Conservation (phyloP, 257 asterid species). For the Penstemon newberryi region DNA sequence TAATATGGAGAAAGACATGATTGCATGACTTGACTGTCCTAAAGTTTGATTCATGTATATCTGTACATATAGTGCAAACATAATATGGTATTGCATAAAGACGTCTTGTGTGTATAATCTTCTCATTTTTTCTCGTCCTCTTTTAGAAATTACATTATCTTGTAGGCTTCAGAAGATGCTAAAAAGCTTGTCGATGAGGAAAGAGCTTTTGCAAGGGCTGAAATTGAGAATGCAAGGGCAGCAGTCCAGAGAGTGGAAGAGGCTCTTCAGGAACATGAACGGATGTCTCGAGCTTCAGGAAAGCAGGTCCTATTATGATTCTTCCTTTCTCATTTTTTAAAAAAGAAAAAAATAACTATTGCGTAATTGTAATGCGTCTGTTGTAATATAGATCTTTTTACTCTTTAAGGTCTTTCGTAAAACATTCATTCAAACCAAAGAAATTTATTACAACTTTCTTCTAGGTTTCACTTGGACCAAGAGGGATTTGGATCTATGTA, state of each 20-base stretch:
- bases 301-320: slow-evolving; percentile 45
- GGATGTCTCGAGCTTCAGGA: slow-evolving; percentile 50
- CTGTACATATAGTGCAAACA: neutral
- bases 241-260: slow-evolving; percentile 72
- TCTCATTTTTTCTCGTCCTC: neutral
- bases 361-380: neutral
- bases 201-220: slow-evolving; percentile 64
- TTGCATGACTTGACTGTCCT: neutral
- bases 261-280: slow-evolving; percentile 67
- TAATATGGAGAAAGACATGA: neutral
- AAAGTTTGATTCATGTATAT: neutral
- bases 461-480: too few relatives aligned
- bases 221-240: slow-evolving; percentile 67
- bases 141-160: neutral
- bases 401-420: neutral
- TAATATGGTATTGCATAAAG: neutral
- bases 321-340: neutral
- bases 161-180: slow-evolving; percentile 72
- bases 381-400: neutral
- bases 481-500: too few relatives aligned
- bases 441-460: neutral
- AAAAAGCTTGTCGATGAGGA: slow-evolving; percentile 63
- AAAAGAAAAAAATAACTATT: neutral
- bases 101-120: neutral
- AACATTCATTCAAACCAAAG: neutral